These are phyloP conservation scores for Boletus vermiculosoides DNA, from an alignment of 768 basidiomycete genomes.

Conservation along the genomic window DNA sequence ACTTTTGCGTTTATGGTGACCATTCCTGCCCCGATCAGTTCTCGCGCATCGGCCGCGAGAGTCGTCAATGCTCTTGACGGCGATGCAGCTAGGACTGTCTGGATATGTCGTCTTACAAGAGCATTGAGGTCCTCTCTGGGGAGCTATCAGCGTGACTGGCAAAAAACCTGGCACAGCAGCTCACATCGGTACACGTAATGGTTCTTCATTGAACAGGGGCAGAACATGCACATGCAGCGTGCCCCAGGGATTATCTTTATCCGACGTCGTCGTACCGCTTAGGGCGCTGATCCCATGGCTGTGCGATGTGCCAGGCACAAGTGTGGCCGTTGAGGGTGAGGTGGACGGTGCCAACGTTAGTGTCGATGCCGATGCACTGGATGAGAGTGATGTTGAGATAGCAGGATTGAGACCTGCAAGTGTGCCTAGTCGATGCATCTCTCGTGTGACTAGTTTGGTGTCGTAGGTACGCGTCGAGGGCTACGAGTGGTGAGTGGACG, in stretches of 20 bases:
- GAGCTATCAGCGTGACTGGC: constrained; percentile 8
- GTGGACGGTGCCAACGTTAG: constrained; percentile 42
- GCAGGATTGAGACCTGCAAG: constrained; percentile 53
- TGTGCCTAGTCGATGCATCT: constrained; percentile 81
- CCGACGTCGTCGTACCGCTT: constrained; percentile 31
- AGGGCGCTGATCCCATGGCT: constrained; percentile 22
- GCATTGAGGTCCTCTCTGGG: constrained; percentile 83
- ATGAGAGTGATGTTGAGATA: constrained; percentile 36
- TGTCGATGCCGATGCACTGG: constrained; percentile 47
- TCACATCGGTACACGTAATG: constrained; percentile 79
- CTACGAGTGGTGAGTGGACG: constrained; percentile 28
- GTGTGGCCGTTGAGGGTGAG: constrained; percentile 35
- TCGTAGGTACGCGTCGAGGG: constrained; percentile 75
- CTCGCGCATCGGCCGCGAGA: constrained; percentile 76
- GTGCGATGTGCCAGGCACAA: constrained; percentile 37
- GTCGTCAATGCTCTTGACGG: constrained; percentile 72
- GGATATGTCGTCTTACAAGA: constrained; percentile 77
- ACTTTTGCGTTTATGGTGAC: constrained; percentile 88
- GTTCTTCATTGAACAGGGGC: constrained; percentile 90
- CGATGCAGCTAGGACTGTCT: constrained; percentile 64
- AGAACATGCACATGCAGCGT: constrained; percentile 83
- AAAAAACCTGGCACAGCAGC: constrained; percentile 22
- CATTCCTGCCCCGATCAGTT: constrained; percentile 87
- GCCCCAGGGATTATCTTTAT: constrained; percentile 74
- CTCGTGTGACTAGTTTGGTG: constrained; percentile 74